Percentiles rank a stretch among this genome's conserved stretches.
phyloP scores from a whole-genome alignment of 176 grass and related monocot species.

The Chloris gayana region DNA sequence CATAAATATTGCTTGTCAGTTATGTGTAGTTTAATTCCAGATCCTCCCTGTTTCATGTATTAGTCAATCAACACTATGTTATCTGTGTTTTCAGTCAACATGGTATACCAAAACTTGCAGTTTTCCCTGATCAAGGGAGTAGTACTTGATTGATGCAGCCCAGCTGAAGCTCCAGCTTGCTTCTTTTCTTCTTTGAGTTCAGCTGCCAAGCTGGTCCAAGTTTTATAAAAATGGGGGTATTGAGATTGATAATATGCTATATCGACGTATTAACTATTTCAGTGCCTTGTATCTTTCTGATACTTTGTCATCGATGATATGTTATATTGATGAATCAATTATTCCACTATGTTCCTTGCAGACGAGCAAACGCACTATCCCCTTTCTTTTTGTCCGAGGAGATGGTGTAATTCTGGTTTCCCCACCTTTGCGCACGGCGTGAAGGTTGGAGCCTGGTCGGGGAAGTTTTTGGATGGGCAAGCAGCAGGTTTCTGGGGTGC shows the following conservation, averaged over 20 bases:
- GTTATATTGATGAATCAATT: background rate
- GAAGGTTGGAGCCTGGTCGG: constrained; percentile 12
- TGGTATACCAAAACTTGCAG: background rate
- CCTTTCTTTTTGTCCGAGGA: constrained; percentile 75
- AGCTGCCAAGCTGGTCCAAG: background rate
- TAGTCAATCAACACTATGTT: background rate
- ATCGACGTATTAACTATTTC: background rate
- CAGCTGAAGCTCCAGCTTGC: background rate
- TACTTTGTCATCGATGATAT: background rate
- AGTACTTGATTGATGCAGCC: background rate
- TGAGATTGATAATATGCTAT: background rate
- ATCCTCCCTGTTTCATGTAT: background rate
- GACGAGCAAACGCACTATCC: constrained; percentile 64
- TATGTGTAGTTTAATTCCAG: background rate
- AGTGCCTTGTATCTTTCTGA: background rate
- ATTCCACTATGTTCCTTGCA: constrained; percentile 29
- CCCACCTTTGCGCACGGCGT: constrained; percentile 68
- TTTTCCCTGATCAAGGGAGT: background rate
- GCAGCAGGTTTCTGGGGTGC: background rate
- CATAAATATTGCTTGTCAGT: background rate
- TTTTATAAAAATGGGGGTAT: background rate
- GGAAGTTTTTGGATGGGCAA: background rate
- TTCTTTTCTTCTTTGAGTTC: background rate
- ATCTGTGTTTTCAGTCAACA: background rate
- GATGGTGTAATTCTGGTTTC: constrained; percentile 85